Conservation (phyloP, 2,329 filamentous ascomycete species). For the Aspergillus fijiensis region DNA sequence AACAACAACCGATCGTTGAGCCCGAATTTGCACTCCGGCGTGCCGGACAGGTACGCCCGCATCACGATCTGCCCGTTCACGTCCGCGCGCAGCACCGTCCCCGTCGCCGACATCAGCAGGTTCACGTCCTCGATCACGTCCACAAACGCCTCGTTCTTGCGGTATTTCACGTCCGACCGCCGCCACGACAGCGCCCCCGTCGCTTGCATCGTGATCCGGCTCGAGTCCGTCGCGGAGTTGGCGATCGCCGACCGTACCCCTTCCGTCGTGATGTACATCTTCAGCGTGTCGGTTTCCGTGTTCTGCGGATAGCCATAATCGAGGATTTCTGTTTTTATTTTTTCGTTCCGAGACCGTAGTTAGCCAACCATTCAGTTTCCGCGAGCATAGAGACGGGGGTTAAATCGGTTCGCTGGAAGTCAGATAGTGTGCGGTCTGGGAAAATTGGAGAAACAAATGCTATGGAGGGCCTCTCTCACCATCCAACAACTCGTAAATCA, state of each 20-base stretch:
- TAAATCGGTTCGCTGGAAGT: too few species aligned
- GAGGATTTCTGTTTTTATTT: constrained; percentile 70
- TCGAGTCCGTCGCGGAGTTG: constrained; percentile 77
- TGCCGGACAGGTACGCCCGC: constrained; percentile 95
- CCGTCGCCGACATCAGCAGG: constrained; percentile 96
- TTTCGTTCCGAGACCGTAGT: too few species aligned
- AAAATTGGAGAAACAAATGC: too few species aligned
- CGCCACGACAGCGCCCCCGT: constrained; percentile 96
- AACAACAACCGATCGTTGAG: constrained; percentile 92
- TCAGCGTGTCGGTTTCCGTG: constrained; percentile 96
- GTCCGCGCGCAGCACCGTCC: constrained; percentile 89
- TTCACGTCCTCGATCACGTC: constrained; percentile 99
- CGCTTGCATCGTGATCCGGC: constrained; percentile 98
- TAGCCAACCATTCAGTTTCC: too few species aligned
- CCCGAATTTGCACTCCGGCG: constrained; percentile 97
- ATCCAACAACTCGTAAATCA: constrained; percentile 95
- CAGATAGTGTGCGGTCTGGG: too few species aligned
- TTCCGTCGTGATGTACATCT: constrained; percentile 99
- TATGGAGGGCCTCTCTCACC: constrained; percentile 51
- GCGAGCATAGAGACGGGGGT: too few species aligned
- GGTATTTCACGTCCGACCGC: constrained; percentile 95
- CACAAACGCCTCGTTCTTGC: constrained; percentile 99
- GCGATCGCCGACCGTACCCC: constrained; percentile 81
- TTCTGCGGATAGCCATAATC: constrained; percentile 99
- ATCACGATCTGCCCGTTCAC: constrained; percentile 98